A percentile compares a stretch with the other conserved stretches of the same genome.
phyloP scores from a whole-genome alignment of 257 asterid genomes.

The Linderniella brevidens region DNA sequence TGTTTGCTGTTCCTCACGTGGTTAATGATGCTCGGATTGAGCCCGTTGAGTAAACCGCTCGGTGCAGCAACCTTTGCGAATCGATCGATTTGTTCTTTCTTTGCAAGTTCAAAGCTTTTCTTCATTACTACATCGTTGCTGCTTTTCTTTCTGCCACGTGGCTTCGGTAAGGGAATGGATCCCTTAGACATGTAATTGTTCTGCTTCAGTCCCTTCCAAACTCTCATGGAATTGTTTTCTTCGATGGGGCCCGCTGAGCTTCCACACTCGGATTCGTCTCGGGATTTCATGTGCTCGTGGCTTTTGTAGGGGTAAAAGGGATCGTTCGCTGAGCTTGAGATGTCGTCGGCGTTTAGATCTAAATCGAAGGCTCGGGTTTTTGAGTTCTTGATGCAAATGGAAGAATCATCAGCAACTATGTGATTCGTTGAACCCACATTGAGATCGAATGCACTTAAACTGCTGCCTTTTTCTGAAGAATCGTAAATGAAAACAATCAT shows the following conservation, averaged over 20 bases:
- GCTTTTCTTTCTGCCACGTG: slow-evolving; percentile 50
- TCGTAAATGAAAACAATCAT: not conserved
- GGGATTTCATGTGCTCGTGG: slow-evolving; percentile 24
- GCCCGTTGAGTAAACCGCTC: slow-evolving; percentile 80
- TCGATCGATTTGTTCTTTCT: slow-evolving; percentile 53
- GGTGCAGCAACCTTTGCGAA: slow-evolving; percentile 92
- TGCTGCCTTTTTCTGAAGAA: not conserved
- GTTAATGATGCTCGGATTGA: slow-evolving; percentile 91
- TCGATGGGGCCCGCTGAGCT: slow-evolving; percentile 28
- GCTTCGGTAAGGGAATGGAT: slow-evolving; percentile 37
- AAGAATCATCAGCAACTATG: no score
- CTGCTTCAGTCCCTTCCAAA: slow-evolving; percentile 86
- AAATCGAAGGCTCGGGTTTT: slow-evolving; percentile 29
- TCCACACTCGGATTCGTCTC: slow-evolving; percentile 30
- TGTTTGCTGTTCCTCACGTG: slow-evolving; percentile 89
- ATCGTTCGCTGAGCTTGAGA: slow-evolving; percentile 33
- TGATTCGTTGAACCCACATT: no score
- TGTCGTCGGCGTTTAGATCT: slow-evolving; percentile 54
- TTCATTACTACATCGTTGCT: slow-evolving; percentile 14
- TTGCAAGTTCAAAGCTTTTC: no score
- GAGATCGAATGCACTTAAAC: no score
- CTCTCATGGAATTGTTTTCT: slow-evolving; percentile 44
- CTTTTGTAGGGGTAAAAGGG: slow-evolving; percentile 22
- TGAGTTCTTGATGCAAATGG: slow-evolving; percentile 1
- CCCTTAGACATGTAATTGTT: slow-evolving; percentile 56